These are phyloP conservation scores for Hanseniaspora occidentalis DNA, from an alignment of 805 yeast species.

Conservation along the genomic window DNA sequence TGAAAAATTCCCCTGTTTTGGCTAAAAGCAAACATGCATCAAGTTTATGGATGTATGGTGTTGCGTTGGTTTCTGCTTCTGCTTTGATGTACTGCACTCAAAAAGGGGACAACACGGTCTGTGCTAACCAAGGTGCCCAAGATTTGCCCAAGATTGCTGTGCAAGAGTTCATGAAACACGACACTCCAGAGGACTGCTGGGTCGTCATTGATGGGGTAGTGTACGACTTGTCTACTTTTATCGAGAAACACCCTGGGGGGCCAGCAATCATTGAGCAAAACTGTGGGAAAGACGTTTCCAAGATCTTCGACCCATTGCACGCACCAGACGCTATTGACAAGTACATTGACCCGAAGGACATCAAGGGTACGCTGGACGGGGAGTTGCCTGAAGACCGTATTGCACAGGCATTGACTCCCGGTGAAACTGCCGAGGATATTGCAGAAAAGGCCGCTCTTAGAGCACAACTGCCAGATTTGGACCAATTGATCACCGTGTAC, in stretches of 20 bases:
- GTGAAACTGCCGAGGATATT: slow-evolving; percentile 22
- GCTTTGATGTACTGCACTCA: neutral
- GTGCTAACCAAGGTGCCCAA: neutral
- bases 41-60: too few relatives aligned
- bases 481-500: slow-evolving; percentile 59
- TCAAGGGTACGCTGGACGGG: slow-evolving; percentile 43
- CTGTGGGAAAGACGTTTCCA: slow-evolving; percentile 77
- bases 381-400: slow-evolving; percentile 15
- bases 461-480: slow-evolving; percentile 52
- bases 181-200: slow-evolving; percentile 69
- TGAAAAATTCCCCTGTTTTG: too few relatives aligned
- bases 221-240: slow-evolving; percentile 64
- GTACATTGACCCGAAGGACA: slow-evolving; percentile 44
- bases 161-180: slow-evolving; percentile 57
- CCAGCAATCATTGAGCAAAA: slow-evolving; percentile 63
- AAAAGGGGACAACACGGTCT: neutral
- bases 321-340: slow-evolving; percentile 75
- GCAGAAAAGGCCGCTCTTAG: slow-evolving; percentile 17
- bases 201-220: slow-evolving; percentile 68
- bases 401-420: slow-evolving; percentile 22
- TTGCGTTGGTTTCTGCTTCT: too few relatives aligned
- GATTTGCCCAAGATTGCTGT: slow-evolving; percentile 17
- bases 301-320: slow-evolving; percentile 79
- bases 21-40: too few relatives aligned
- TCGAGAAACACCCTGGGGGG: slow-evolving; percentile 73